Evolutionary conservation across 2,329 filamentous ascomycete species (phyloP).

Genomic region (Pestalotiopsis sp.): DNA sequence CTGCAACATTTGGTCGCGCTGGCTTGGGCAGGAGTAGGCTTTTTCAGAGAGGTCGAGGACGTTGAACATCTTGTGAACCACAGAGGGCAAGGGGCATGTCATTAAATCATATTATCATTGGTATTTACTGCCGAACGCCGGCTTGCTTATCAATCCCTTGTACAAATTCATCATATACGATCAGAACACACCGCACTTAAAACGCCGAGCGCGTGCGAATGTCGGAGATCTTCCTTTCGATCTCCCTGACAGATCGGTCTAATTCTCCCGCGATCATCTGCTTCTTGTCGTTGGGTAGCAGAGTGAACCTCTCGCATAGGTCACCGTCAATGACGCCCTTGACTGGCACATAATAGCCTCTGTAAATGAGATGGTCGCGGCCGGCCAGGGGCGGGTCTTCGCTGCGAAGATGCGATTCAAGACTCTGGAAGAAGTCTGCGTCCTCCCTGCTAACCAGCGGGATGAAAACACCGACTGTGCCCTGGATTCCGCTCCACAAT

Average conservation of each 20-base stretch:
- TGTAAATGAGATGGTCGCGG: conserved; percentile 92
- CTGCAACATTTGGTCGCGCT: conserved; percentile 26
- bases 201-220: conserved; percentile 64
- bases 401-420: conserved; percentile 84
- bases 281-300: conserved; percentile 87
- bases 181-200: conserved; percentile 35
- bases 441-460: conserved; percentile 92
- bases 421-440: conserved; percentile 94
- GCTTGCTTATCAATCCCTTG: background rate
- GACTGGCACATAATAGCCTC: conserved; percentile 93
- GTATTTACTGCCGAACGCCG: conserved; percentile 13
- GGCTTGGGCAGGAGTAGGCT: conserved; percentile 26
- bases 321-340: conserved; percentile 98
- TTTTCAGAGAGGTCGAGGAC: conserved; percentile 2
- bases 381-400: conserved; percentile 89
- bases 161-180: conserved; percentile 15
- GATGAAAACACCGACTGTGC: conserved; percentile 89
- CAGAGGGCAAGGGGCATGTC: background rate
- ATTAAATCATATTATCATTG: conserved; percentile 7
- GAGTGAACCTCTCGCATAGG: conserved; percentile 87
- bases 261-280: conserved; percentile 92
- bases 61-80: background rate
- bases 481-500: conserved; percentile 92
- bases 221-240: conserved; percentile 92
- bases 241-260: conserved; percentile 87